Evolutionary conservation across 164 flowering plant species (phyloP).

Genomic region (Tinospora cordifolia): DNA sequence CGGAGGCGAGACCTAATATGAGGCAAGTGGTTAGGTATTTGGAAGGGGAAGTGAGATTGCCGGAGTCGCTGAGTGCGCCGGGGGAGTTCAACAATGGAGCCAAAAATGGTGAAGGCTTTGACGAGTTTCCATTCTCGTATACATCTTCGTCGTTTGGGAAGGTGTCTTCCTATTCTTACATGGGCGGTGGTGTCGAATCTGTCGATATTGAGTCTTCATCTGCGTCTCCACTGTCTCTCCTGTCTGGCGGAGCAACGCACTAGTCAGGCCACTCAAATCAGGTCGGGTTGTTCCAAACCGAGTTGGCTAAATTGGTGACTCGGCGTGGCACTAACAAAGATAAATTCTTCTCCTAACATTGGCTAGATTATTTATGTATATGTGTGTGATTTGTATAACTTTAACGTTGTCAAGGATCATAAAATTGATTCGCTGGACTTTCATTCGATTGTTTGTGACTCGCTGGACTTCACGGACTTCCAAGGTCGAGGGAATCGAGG

Average conservation of each 20-base stretch:
- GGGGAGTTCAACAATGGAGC: constrained; percentile 8
- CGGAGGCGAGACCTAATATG: constrained; percentile 38
- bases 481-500: too few species aligned
- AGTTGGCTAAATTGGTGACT: background rate
- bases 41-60: constrained; percentile 30
- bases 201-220: background rate
- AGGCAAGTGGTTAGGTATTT: constrained; percentile 44
- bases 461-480: too few species aligned
- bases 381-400: too few species aligned
- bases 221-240: background rate
- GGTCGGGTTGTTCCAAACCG: too few species aligned
- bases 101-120: constrained; percentile 22
- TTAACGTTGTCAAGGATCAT: too few species aligned
- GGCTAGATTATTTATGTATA: too few species aligned
- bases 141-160: constrained; percentile 17
- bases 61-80: constrained; percentile 7
- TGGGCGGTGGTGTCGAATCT: background rate
- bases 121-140: constrained; percentile 36
- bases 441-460: too few species aligned
- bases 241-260: background rate
- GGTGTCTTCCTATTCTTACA: constrained; percentile 12
- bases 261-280: too few species aligned
- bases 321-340: too few species aligned
- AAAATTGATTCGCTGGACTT: too few species aligned
- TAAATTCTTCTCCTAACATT: too few species aligned